These are phyloP conservation scores for Xylaria arbuscula DNA, from an alignment of 2,329 filamentous ascomycete genomes.

Conservation along the genomic window DNA sequence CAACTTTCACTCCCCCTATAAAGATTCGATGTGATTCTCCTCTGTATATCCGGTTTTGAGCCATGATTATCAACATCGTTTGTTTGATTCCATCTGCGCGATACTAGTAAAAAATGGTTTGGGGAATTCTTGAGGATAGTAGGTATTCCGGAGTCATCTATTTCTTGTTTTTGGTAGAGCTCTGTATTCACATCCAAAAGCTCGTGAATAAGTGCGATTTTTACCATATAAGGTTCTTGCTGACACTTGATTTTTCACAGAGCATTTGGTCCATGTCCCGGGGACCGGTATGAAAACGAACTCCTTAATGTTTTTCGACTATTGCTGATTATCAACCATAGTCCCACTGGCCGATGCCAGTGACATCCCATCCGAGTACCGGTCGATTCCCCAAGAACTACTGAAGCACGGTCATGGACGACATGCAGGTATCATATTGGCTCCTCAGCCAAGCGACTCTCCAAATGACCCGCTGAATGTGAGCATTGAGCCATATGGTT, in stretches of 20 bases:
- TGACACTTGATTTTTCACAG: neutral
- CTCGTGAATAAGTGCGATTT: neutral
- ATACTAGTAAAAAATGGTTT: conserved; percentile 54
- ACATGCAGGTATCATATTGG: conserved; percentile 52
- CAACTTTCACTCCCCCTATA: conserved; percentile 11
- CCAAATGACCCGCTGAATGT: conserved; percentile 63
- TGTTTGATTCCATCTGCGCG: neutral
- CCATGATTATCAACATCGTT: neutral
- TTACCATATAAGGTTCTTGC: neutral
- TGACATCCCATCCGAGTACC: conserved; percentile 60
- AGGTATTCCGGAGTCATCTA: neutral
- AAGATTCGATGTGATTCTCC: conserved; percentile 11
- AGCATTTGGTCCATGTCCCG: conserved; percentile 58
- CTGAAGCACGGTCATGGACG: conserved; percentile 54
- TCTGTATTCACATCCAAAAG: neutral
- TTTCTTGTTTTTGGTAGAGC: neutral
- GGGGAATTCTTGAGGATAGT: conserved; percentile 59
- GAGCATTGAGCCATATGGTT: conserved; percentile 34
- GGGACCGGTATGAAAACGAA: conserved; percentile 55
- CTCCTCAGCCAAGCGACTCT: conserved; percentile 60
- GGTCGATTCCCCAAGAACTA: conserved; percentile 54
- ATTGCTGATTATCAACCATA: conserved; percentile 41
- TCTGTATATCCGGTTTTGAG: neutral
- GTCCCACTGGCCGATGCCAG: conserved; percentile 59
- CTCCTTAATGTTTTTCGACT: neutral